Percentiles rank a stretch among this genome's conserved stretches.
These are phyloP conservation scores for Penicillium sp. DNA, from an alignment of 2,329 filamentous ascomycete species.

Conservation along the genomic window DNA sequence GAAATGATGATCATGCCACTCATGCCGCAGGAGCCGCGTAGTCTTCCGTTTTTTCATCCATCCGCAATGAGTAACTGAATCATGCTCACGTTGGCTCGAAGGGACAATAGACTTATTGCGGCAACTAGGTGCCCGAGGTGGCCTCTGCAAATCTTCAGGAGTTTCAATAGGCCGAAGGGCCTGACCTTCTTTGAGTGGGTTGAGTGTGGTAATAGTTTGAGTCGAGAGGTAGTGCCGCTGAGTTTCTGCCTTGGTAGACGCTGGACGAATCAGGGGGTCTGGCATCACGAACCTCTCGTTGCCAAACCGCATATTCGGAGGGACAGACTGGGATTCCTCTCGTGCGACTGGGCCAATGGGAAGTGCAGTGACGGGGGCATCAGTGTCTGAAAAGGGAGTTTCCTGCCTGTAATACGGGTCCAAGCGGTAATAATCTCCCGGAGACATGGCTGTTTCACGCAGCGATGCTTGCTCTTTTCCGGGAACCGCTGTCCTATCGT, in stretches of 20 bases:
- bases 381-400: slow-evolving; percentile 90
- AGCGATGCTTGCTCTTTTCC: neutral
- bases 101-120: slow-evolving; percentile 16
- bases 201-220: slow-evolving; percentile 25
- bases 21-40: slow-evolving; percentile 81
- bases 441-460: slow-evolving; percentile 40
- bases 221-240: slow-evolving; percentile 27
- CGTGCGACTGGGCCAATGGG: slow-evolving; percentile 72
- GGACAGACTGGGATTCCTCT: slow-evolving; percentile 84
- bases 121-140: slow-evolving; percentile 21
- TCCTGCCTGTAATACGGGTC: slow-evolving; percentile 58
- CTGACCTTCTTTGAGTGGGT: slow-evolving; percentile 30
- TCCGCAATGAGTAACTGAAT: slow-evolving; percentile 60
- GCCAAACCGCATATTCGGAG: slow-evolving; percentile 86
- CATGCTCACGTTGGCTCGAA: slow-evolving; percentile 11
- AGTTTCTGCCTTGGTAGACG: slow-evolving; percentile 46
- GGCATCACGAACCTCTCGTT: slow-evolving; percentile 31
- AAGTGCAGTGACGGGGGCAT: slow-evolving; percentile 77
- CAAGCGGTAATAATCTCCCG: slow-evolving; percentile 61
- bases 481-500: neutral
- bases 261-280: slow-evolving; percentile 50
- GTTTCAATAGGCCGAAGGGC: slow-evolving; percentile 34
- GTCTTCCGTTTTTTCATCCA: slow-evolving; percentile 92
- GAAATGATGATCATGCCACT: slow-evolving; percentile 91
- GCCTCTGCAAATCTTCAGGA: slow-evolving; percentile 27